Percentiles rank a stretch among this genome's conserved stretches.
Evolutionary conservation across 2,329 filamentous ascomycete genomes (phyloP).

Genomic region (Alternaria ventricosa): DNA sequence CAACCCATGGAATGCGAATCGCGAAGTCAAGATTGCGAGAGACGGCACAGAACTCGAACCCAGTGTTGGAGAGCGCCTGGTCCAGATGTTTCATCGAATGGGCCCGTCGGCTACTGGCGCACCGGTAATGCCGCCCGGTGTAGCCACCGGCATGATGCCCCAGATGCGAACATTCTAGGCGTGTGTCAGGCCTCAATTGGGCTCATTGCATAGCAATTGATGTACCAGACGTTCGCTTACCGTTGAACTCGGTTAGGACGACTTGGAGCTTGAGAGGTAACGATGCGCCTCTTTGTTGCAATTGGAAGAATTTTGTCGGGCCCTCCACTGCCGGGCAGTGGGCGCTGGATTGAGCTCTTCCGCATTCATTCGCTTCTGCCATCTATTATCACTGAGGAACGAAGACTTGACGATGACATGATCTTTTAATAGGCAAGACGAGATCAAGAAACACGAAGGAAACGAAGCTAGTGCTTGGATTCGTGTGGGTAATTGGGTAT

Average conservation of each 20-base stretch:
- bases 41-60: slow-evolving; percentile 95
- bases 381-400: background rate
- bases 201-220: slow-evolving; percentile 7
- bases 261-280: background rate
- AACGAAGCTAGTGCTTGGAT: background rate
- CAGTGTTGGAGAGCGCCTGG: slow-evolving; percentile 74
- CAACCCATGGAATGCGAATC: slow-evolving; percentile 94
- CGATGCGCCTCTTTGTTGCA: slow-evolving; percentile 1
- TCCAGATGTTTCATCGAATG: slow-evolving; percentile 72
- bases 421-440: background rate
- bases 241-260: background rate
- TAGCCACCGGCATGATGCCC: slow-evolving; percentile 31
- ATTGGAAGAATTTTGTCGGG: background rate
- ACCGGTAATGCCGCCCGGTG: slow-evolving; percentile 29
- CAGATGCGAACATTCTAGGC: slow-evolving; percentile 40
- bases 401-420: slow-evolving; percentile 4
- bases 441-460: background rate
- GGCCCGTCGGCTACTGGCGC: slow-evolving; percentile 36
- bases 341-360: background rate
- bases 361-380: background rate
- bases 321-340: slow-evolving; percentile 4
- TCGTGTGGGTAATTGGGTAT: slow-evolving; percentile 4
- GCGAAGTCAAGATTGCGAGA: slow-evolving; percentile 93
- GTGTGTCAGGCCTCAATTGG: background rate
- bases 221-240: background rate